A percentile compares a stretch with the other conserved stretches of the same genome.
These are phyloP conservation scores for Echinosophora koreensis DNA, from an alignment of 306 rosid species.

Conservation along the genomic window DNA sequence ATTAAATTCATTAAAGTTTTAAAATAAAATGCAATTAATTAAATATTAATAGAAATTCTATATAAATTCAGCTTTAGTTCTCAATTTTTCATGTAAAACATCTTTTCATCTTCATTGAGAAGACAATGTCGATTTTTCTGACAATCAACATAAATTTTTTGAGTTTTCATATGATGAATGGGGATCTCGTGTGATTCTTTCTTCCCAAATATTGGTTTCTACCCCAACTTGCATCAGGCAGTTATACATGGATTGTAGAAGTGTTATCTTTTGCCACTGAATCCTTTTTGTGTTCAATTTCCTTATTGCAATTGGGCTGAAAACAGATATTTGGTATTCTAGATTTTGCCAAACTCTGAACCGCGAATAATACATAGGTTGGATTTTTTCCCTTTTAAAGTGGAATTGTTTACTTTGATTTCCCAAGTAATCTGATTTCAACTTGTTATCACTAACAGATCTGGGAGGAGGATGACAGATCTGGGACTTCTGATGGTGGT, in stretches of 20 bases:
- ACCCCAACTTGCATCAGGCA: neutral
- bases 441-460: neutral
- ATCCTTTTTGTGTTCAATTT: neutral
- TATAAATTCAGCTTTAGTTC: neutral
- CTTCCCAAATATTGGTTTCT: conserved; percentile 9
- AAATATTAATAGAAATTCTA: no score
- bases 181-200: neutral
- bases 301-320: conserved; percentile 16
- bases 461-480: no score
- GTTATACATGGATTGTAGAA: neutral
- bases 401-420: neutral
- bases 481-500: no score
- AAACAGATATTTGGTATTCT: conserved; percentile 1
- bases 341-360: no score
- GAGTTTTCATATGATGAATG: neutral
- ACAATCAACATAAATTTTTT: neutral
- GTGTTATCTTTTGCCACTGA: no score
- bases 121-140: neutral
- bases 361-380: neutral
- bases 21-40: no score
- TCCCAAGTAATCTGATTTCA: neutral
- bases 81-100: neutral
- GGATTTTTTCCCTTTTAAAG: neutral
- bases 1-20: no score
- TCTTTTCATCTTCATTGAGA: neutral